A percentile compares a stretch with the other conserved stretches of the same genome.
Evolutionary conservation across 225 moss, liverwort and hornwort species (phyloP).

Genomic region (Takakia lepidozioides): DNA sequence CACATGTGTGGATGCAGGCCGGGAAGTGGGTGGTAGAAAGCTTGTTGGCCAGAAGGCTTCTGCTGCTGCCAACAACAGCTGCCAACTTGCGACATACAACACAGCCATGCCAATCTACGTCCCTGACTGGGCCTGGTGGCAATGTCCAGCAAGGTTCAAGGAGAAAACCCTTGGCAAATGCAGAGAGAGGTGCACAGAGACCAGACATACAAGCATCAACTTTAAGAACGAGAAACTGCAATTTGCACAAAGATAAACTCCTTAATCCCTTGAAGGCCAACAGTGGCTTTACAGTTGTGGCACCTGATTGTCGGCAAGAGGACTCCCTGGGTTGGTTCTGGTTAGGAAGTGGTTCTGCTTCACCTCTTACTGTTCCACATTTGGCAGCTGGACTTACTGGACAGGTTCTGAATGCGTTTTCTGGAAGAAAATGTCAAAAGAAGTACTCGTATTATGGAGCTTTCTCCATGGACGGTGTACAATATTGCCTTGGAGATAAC

Average conservation of each 20-base stretch:
- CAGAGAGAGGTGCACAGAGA: conserved; percentile 3
- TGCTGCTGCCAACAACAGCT: conserved; percentile 8
- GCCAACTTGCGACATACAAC: neutral
- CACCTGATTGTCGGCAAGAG: too few relatives aligned
- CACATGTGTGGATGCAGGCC: conserved; percentile 8
- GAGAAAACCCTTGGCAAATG: conserved; percentile 3
- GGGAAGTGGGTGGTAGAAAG: conserved; percentile 22
- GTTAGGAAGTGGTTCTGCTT: conserved; percentile 18
- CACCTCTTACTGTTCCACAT: conserved; percentile 12
- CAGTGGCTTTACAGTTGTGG: too few relatives aligned
- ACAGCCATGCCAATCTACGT: neutral
- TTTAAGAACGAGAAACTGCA: neutral
- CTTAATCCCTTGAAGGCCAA: neutral
- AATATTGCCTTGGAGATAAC: conserved; percentile 20
- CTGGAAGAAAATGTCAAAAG: conserved; percentile 1
- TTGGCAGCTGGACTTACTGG: conserved; percentile 11
- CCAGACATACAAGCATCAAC: neutral
- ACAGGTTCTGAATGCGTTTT: conserved; percentile 7
- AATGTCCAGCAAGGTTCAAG: conserved; percentile 1
- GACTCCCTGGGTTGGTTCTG: conserved; percentile 4
- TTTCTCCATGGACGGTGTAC: conserved; percentile 12
- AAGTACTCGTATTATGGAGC: conserved; percentile 12
- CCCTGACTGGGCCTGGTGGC: neutral
- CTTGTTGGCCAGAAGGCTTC: conserved; percentile 13
- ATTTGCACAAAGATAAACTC: neutral